phyloP scores from a whole-genome alignment of 495 filamentous ascomycete genomes.

The Penicillium riverlandense region DNA sequence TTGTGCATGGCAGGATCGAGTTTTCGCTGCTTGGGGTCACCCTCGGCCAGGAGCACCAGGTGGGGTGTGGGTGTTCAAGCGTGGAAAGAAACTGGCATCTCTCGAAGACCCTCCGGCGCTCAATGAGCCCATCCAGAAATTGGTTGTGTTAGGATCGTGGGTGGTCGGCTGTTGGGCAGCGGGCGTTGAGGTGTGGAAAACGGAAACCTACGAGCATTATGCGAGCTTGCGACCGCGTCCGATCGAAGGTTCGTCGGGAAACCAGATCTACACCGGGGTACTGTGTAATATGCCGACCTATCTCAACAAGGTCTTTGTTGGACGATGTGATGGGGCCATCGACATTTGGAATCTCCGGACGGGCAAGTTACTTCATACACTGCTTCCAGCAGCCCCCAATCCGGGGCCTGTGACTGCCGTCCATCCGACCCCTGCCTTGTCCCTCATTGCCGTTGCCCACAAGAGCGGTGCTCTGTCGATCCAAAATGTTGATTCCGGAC shows the following conservation, averaged over 20 bases:
- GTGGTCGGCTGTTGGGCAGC: slow-evolving; percentile 72
- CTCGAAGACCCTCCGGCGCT: slow-evolving; percentile 56
- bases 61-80: slow-evolving; percentile 89
- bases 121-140: slow-evolving; percentile 61
- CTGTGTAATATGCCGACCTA: slow-evolving; percentile 85
- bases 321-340: slow-evolving; percentile 75
- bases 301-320: slow-evolving; percentile 90
- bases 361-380: slow-evolving; percentile 79
- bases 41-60: slow-evolving; percentile 36
- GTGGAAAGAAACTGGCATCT: slow-evolving; percentile 78
- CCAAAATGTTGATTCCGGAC: slow-evolving; percentile 72
- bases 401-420: slow-evolving; percentile 75
- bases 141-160: slow-evolving; percentile 87
- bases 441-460: slow-evolving; percentile 82
- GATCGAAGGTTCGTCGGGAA: slow-evolving; percentile 32
- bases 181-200: slow-evolving; percentile 83
- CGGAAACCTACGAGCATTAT: slow-evolving; percentile 77
- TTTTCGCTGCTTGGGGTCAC: slow-evolving; percentile 81
- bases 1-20: slow-evolving; percentile 75
- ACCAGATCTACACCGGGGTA: slow-evolving; percentile 58
- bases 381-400: slow-evolving; percentile 58
- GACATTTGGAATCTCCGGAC: slow-evolving; percentile 97
- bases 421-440: slow-evolving; percentile 73
- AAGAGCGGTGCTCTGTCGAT: slow-evolving; percentile 69
- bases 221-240: slow-evolving; percentile 59